Conservation (phyloP, 176 grass and related monocot species). For the Triticum urartu region DNA sequence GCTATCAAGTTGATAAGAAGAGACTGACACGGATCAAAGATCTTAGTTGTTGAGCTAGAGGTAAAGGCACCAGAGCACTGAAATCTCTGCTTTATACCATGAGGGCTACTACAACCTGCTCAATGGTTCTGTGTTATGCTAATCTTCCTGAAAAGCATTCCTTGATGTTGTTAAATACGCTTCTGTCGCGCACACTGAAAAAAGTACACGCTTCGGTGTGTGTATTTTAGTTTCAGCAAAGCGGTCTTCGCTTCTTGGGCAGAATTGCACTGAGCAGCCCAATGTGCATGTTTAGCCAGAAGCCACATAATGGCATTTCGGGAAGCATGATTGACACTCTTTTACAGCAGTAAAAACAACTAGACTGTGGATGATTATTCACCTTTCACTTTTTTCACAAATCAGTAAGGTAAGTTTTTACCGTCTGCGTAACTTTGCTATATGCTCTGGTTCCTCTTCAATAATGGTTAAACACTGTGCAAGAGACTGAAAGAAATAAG, state of each 20-base stretch:
- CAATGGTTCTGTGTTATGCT: not conserved
- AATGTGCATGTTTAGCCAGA: not conserved
- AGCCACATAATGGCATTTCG: not conserved
- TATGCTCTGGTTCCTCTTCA: not conserved
- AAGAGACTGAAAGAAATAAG: not conserved
- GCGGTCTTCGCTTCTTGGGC: not conserved
- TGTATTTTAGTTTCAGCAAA: not conserved
- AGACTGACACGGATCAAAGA: conserved; percentile 26
- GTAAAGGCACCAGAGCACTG: not conserved
- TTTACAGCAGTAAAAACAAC: not conserved
- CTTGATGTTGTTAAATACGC: not conserved
- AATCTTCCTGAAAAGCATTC: not conserved
- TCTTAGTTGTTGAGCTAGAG: conserved; percentile 36
- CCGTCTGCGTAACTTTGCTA: not conserved
- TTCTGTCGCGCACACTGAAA: not conserved
- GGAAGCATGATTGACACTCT: not conserved
- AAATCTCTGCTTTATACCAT: conserved; percentile 19
- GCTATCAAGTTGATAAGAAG: conserved; percentile 13
- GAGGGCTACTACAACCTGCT: not conserved
- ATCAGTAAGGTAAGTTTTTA: not conserved
- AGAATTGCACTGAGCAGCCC: not conserved
- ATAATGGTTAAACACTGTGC: not conserved
- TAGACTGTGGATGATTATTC: no score
- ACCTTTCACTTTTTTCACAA: not conserved
- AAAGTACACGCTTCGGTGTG: not conserved